phyloP scores from a whole-genome alignment of 2,329 filamentous ascomycete species.

The Exserohilum rostratum region DNA sequence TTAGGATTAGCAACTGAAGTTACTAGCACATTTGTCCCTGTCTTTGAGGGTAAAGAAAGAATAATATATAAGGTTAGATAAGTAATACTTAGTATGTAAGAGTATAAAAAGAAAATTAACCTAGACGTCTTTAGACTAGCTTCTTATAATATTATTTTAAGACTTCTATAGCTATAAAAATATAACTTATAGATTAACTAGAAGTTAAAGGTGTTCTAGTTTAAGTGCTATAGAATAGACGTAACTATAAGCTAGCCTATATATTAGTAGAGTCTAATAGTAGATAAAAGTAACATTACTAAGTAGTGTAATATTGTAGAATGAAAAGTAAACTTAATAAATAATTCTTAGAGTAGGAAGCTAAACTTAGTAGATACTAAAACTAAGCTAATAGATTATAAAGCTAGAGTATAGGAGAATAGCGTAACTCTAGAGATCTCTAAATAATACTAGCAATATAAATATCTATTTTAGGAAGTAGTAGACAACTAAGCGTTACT shows the following conservation, averaged over 20 bases:
- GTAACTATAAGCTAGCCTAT: too few species aligned
- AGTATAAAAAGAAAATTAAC: not conserved
- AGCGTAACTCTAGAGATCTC: not conserved
- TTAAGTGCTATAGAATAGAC: too few species aligned
- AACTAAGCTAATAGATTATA: too few species aligned
- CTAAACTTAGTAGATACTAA: not conserved
- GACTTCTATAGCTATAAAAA: too few species aligned
- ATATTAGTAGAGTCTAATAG: too few species aligned
- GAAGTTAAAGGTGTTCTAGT: too few species aligned
- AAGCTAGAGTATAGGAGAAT: not conserved
- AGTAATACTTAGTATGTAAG: too few species aligned
- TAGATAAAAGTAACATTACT: not conserved
- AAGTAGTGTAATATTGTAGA: not conserved
- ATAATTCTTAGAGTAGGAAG: not conserved
- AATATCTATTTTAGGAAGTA: not conserved
- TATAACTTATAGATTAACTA: not conserved
- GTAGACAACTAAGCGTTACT: not conserved
- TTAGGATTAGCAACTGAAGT: too few species aligned
- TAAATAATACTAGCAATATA: slow-evolving; percentile 1
- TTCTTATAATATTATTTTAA: not conserved
- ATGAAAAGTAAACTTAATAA: not conserved
- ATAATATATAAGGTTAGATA: too few species aligned
- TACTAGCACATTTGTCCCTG: too few species aligned
- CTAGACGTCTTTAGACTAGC: not conserved
- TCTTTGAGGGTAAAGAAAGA: too few species aligned